Percentiles rank a stretch among this genome's conserved stretches.
Evolutionary conservation across 2,329 filamentous ascomycete genomes (phyloP).

Genomic region (Myriosclerotinia duriaeana): DNA sequence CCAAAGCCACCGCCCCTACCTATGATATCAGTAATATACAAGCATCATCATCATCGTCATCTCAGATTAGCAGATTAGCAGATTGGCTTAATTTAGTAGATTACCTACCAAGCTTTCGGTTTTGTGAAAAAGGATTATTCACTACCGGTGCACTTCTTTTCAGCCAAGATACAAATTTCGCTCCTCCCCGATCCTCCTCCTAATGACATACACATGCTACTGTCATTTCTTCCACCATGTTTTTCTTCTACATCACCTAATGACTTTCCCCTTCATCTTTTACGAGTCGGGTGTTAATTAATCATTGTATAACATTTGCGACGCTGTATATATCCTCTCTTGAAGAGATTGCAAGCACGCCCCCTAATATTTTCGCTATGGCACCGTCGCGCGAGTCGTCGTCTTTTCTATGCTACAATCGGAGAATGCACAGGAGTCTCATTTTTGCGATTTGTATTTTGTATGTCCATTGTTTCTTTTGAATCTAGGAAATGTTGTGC

Average conservation of each 20-base stretch:
- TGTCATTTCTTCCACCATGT: neutral
- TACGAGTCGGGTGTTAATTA: neutral
- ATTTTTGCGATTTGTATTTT: conserved; percentile 16
- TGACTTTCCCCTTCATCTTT: neutral
- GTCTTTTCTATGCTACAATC: neutral
- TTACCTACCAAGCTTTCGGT: neutral
- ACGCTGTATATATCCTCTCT: neutral
- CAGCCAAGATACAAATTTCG: conserved; percentile 3
- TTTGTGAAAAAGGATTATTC: neutral
- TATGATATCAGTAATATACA: no score
- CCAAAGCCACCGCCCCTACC: neutral
- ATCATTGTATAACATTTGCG: neutral
- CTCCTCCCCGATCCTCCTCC: neutral
- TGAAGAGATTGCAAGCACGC: neutral
- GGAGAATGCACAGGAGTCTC: conserved; percentile 16
- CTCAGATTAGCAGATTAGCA: conserved; percentile 12
- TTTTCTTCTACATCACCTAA: neutral
- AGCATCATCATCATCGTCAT: neutral
- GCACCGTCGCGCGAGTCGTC: neutral
- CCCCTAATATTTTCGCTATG: neutral
- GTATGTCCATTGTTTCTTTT: conserved; percentile 10
- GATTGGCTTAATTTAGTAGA: neutral
- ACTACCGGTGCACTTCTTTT: neutral
- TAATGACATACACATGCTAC: neutral
- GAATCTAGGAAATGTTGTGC: neutral